Percentiles rank a stretch among this genome's conserved stretches.
Evolutionary conservation across 1,284 basidiomycete species (phyloP).

Genomic region (Athelia psychrophila): DNA sequence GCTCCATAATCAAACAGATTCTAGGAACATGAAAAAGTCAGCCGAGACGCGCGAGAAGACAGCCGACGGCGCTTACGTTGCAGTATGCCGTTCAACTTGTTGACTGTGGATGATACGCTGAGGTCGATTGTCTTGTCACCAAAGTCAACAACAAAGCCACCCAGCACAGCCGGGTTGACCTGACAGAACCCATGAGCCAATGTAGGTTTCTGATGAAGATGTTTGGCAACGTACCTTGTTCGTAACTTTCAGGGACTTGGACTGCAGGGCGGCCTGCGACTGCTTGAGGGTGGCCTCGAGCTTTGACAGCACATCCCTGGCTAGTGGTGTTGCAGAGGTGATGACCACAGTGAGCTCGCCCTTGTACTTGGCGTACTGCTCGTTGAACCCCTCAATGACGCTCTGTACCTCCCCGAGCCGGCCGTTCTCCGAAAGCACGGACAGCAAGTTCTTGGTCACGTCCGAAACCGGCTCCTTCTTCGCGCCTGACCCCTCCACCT

Average conservation of each 20-base stretch:
- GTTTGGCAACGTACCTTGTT: constrained; percentile 67
- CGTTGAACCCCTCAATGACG: constrained; percentile 91
- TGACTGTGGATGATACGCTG: constrained; percentile 90
- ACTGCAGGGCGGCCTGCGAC: constrained; percentile 78
- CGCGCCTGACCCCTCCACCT: constrained; percentile 49
- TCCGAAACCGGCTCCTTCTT: constrained; percentile 80
- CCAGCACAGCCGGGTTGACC: constrained; percentile 87
- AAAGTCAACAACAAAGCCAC: constrained; percentile 94
- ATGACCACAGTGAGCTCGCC: constrained; percentile 94
- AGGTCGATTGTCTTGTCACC: constrained; percentile 98
- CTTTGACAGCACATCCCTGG: constrained; percentile 68
- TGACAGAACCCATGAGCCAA: constrained; percentile 28
- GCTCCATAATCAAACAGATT: constrained; percentile 30
- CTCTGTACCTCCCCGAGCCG: constrained; percentile 81
- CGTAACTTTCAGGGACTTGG: constrained; percentile 82
- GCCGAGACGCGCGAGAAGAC: constrained; percentile 8
- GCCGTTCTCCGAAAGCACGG: constrained; percentile 92
- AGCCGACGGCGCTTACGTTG: constrained; percentile 52
- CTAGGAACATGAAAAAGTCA: constrained; percentile 15
- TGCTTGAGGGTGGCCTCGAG: constrained; percentile 85
- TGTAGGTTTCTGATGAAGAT: constrained; percentile 4
- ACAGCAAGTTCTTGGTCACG: constrained; percentile 91
- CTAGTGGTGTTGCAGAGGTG: constrained; percentile 82
- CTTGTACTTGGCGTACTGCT: constrained; percentile 86
- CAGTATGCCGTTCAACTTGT: constrained; percentile 89